Evolutionary conservation across 2,329 filamentous ascomycete species (phyloP).

Genomic region (Chalaropsis thielavioides): DNA sequence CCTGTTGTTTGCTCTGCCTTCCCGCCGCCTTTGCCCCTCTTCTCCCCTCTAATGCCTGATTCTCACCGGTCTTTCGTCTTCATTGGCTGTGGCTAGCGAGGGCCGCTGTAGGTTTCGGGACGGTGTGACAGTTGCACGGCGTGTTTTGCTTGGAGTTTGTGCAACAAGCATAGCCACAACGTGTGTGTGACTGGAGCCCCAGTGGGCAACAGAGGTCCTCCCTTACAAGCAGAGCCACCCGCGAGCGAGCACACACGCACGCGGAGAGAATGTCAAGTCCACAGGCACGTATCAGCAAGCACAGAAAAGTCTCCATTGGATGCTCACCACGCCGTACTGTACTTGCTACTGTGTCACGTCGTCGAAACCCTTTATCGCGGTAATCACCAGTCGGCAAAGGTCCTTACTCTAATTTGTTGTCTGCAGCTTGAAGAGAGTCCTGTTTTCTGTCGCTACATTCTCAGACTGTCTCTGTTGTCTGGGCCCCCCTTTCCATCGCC

Average conservation of each 20-base stretch:
- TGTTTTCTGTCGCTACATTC: too few species aligned
- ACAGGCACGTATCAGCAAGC: too few species aligned
- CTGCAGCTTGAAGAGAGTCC: too few species aligned
- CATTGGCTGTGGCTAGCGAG: slow-evolving; percentile 9
- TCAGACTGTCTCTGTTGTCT: background rate
- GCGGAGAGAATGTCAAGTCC: too few species aligned
- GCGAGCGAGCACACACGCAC: too few species aligned
- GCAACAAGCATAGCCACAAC: slow-evolving; percentile 5
- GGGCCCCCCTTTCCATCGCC: background rate
- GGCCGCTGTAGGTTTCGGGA: slow-evolving; percentile 12
- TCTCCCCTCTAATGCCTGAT: background rate
- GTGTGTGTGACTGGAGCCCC: background rate
- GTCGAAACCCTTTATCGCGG: too few species aligned
- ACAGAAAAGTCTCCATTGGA: too few species aligned
- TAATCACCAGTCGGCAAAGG: too few species aligned
- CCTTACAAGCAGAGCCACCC: background rate
- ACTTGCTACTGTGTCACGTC: too few species aligned
- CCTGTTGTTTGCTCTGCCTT: background rate
- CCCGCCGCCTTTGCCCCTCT: background rate
- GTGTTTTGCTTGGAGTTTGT: background rate
- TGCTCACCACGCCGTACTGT: too few species aligned
- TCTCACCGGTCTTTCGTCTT: background rate
- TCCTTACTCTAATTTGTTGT: too few species aligned
- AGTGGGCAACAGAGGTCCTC: background rate
- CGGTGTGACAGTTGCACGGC: background rate